Conservation (phyloP, 441 rosid genomes). For the Pelargonium fulgidum region DNA sequence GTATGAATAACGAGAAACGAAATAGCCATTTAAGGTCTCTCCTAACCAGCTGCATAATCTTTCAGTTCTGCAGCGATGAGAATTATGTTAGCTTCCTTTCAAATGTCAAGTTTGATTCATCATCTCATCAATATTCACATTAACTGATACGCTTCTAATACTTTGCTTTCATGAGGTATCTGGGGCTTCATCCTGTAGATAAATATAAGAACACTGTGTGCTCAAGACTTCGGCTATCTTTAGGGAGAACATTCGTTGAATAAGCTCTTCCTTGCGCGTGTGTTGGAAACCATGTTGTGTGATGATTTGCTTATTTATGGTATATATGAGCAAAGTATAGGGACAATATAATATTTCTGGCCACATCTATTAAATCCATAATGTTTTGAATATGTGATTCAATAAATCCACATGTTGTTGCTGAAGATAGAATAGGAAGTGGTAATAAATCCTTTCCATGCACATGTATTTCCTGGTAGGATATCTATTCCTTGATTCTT, state of each 20-base stretch:
- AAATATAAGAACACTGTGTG: constrained; percentile 1
- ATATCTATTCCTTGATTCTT: background rate
- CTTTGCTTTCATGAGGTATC: constrained; percentile 1
- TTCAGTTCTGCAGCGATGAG: background rate
- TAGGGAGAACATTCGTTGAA: background rate
- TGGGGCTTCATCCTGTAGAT: background rate
- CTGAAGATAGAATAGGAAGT: background rate
- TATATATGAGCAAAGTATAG: background rate
- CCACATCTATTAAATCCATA: background rate
- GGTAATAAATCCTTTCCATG: background rate
- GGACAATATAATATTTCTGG: background rate
- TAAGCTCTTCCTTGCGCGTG: background rate
- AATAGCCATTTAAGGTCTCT: background rate
- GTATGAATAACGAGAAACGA: background rate
- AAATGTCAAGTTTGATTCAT: background rate
- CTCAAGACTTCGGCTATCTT: background rate
- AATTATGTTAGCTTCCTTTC: background rate
- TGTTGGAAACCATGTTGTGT: background rate
- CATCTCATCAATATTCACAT: background rate
- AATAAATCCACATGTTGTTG: background rate
- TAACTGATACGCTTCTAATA: background rate
- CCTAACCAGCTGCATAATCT: background rate
- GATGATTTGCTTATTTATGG: background rate
- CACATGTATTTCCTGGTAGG: background rate
- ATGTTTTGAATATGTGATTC: background rate